Evolutionary conservation across 352 stramenopile genomes (phyloP), one percentile per base, ranked within the genome.

Genomic region (Globisporangium ultimum): DNA sequence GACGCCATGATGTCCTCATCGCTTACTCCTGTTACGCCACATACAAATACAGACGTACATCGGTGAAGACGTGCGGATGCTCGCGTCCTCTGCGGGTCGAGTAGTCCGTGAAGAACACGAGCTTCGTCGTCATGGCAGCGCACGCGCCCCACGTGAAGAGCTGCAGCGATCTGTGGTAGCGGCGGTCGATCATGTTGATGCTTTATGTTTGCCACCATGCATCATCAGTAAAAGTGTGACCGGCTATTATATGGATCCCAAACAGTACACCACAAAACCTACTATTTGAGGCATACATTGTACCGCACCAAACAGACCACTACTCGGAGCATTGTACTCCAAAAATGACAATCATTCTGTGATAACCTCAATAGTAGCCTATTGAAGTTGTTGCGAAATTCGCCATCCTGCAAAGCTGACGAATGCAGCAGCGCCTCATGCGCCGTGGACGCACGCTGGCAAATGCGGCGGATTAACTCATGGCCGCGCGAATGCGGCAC

Each of bases 91-190:
- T 75, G 24, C 70, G 73, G 11, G 67, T 76, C 41, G 72, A 78
- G 67, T 78, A 95, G 28, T 94, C 84, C 1, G 87, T 95, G 72
- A 95, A 95, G 58, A 94, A 60, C 58, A 94, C 84, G 57, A 95
- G 69, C 67, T 95, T 95, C 53, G 73, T 60, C 38, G 81, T 78
- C 82, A 95, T 91, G 59, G 84, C 84, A 32, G 67, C 70, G 67
- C 87, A 95, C 15, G 83, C 76, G 41, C 74, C 74, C 74, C 81
- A 91, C 53, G 83, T 88, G 65, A 94, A 93, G 47, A 95, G 72
- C 58, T 95, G 83, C 68, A 95, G 64, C 45, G 87, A 87, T 47
- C 84, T 78, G 61, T 93, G 81, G 62, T 88, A 93, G 63, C 84
- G 82, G 70, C 84, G 84, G 64, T 94, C 82, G 47, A 95, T 91